Conservation (phyloP, 352 stramenopile genomes). For the Globisporangium nagaii region DNA sequence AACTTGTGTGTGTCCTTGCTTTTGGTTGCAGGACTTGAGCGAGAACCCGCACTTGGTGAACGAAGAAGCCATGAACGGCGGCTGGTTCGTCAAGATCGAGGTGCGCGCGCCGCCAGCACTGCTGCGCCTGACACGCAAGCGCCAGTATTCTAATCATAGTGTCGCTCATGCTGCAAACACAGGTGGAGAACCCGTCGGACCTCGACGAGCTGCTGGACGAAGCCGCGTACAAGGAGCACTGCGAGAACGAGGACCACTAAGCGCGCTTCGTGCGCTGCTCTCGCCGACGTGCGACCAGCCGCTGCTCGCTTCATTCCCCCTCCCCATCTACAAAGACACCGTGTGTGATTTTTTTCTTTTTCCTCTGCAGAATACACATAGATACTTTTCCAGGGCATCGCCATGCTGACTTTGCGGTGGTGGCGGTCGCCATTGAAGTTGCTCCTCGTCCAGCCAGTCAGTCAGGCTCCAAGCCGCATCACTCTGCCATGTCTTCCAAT, state of each 20-base stretch:
- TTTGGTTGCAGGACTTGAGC: conserved; percentile 44
- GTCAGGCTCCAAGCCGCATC: not conserved
- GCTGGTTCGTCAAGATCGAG: conserved; percentile 90
- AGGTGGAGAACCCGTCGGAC: conserved; percentile 67
- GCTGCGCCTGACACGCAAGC: conserved; percentile 1
- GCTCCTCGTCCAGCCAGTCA: not conserved
- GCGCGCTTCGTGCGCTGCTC: too few species aligned
- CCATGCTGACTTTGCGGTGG: not conserved
- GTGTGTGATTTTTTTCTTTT: conserved; percentile 1
- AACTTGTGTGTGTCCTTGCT: not conserved
- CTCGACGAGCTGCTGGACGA: conserved; percentile 80
- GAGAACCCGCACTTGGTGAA: conserved; percentile 86
- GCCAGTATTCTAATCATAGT: too few species aligned
- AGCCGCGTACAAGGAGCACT: conserved; percentile 80
- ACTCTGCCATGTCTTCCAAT: not conserved
- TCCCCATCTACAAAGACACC: not conserved
- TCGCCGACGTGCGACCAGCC: too few species aligned
- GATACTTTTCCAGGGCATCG: conserved; percentile 3
- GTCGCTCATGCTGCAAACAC: too few species aligned
- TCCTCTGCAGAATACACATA: conserved; percentile 5
- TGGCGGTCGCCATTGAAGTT: conserved; percentile 3
- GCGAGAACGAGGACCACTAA: conserved; percentile 82
- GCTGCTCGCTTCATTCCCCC: not conserved
- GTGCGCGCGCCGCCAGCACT: conserved; percentile 20
- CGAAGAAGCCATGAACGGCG: conserved; percentile 74